Evolutionary conservation across 768 basidiomycete species (phyloP), one percentile per base, ranked within the genome.

Genomic region (Trametes elegans): DNA sequence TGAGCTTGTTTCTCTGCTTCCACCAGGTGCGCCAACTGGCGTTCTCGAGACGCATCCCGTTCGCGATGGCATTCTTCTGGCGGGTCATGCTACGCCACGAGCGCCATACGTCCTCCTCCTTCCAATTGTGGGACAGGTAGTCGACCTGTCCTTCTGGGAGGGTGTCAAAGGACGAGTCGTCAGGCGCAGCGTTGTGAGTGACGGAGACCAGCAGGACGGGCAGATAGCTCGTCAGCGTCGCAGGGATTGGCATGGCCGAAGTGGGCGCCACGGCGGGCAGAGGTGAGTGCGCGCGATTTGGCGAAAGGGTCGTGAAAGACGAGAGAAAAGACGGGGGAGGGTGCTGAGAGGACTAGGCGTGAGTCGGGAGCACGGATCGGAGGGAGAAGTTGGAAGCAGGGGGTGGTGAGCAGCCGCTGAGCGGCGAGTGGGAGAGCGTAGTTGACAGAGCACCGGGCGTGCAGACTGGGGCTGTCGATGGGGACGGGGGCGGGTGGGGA

Each of bases 1-100:
- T 91, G 58, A 99, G 81, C 61, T 94, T 90, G 65, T 97, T 97
- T 59, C 96, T 79, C 80, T 98, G 95, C 74, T 98, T 98, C 87
- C 95, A 98, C 96, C 96, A 99, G 1, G 95, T 98, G 36, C 96
- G 77, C 96, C 96, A 99, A 57, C 89, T 92, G 8, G 97, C 97
- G 66, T 99, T 99, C 78, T 99, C 97, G 53, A 99, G 82, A 44
- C 96, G 78, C 43, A 88, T 79, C 42, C 96, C 96, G 69, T 99
- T 98, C 6, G 92, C 84, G 67, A 99, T 97, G 73, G 93, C 96
- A 69, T 96, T 90, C 83, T 98, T 99, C 78, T 94, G 93, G 52
- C 91, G 81, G 42, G 96, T 98, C 93, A 98, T 98, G 68, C 86
- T 92, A 61, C 95, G 80, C 96, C 96, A 99, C n/a, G 88, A 90